Conservation (phyloP, 371 early-diverging fungal species). For the Sporodiniella umbellata region DNA sequence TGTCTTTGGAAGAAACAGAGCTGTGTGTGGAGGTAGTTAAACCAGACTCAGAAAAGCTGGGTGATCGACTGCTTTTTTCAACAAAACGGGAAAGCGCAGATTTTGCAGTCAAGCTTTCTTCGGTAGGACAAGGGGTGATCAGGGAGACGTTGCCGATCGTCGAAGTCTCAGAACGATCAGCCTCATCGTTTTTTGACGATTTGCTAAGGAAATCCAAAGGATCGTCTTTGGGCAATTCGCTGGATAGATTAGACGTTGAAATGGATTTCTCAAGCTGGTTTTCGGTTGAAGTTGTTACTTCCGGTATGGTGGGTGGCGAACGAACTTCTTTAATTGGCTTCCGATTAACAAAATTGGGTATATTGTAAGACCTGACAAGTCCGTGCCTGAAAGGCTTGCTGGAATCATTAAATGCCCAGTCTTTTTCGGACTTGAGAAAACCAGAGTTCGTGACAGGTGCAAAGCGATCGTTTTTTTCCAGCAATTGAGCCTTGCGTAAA, state of each 20-base stretch:
- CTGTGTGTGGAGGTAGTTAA: neutral
- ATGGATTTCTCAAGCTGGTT: conserved; percentile 9
- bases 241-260: neutral
- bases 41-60: neutral
- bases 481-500: neutral
- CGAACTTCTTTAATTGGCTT: conserved; percentile 15
- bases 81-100: neutral
- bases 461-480: neutral
- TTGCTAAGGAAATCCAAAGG: conserved; percentile 15
- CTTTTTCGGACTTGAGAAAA: neutral
- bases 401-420: neutral
- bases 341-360: conserved; percentile 9
- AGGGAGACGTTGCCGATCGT: conserved; percentile 7
- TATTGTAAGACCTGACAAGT: conserved; percentile 3
- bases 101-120: neutral
- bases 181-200: neutral
- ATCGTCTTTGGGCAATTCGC: conserved; percentile 8
- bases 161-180: conserved; percentile 2
- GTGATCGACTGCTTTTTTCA: neutral
- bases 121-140: neutral
- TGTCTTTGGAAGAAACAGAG: neutral
- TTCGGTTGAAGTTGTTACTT: neutral
- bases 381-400: neutral
- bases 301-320: neutral
- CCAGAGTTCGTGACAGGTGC: neutral